Base-by-base conservation (phyloP, 768 basidiomycete genomes). In the Artomyces pyxidatus region DNA sequence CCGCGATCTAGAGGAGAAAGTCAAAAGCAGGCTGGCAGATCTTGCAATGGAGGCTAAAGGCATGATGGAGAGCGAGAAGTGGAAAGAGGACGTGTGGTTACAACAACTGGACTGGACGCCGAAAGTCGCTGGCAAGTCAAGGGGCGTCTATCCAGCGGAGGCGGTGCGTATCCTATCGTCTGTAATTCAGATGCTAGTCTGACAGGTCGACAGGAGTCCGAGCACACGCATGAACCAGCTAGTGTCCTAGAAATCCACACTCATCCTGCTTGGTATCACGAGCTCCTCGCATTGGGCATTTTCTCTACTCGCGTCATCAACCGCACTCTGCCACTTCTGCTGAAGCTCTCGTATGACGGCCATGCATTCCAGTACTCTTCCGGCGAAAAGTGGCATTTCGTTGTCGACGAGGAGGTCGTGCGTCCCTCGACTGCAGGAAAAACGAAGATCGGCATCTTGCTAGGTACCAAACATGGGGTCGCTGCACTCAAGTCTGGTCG, bases 101-200 rank as follows among this genome's bases (percentile, higher is more conserved):
- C 76, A 72, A 42, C 96, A 99, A 63, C 71, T 98, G 49, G 94
- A 99, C 62, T 98, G 96, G 96, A 83, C 88, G 1, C 89, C 89
- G 1, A 97, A 98, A 64, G 71, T 75, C 6, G 81, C 80, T 0
- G 75, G 78, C 30, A 80, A 81, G 62, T 81, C 83, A 8, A 71
- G 88, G 60, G 86, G 86, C 0, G 61, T 87, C 7, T 48, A 65
- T 10, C 57, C 67, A 14, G 51, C 61, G 2, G 64, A 66, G 39
- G 19, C 41, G 12, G 71, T 69, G 44, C n/a, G 58, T 48, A 48
- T 51, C 8, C n/a, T 42, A 38, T 44, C 12, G 9, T 21, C 7
- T 2, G 21, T 17, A n/a, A 7, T 37, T n/a, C 8, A 19, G 22
- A 7, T 57, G 35, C n/a, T 11, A 16, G 42, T 2, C 39, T 12